phyloP scores from a whole-genome alignment of 176 grass and related monocot species.

The Eleusine coracana region DNA sequence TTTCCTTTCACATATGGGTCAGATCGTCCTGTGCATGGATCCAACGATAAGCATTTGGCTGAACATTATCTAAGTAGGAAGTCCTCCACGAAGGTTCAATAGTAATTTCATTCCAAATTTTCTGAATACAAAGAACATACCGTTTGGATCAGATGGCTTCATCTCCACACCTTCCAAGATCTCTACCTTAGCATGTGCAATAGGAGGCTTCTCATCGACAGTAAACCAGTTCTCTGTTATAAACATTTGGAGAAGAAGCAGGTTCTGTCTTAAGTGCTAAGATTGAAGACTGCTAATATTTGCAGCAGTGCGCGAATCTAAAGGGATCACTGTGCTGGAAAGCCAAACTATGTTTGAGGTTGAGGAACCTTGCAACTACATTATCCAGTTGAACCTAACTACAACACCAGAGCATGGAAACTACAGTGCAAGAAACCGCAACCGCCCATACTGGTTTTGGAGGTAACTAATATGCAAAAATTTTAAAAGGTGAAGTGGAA shows the following conservation, averaged over 20 bases:
- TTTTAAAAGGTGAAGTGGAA: background rate
- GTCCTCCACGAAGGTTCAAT: conserved; percentile 33
- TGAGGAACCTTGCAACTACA: background rate
- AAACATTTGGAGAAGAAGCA: conserved; percentile 38
- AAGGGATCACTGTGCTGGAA: background rate
- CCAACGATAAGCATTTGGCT: background rate
- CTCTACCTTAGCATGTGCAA: conserved; percentile 79
- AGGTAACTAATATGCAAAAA: background rate
- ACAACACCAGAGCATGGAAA: background rate
- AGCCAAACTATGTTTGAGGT: background rate
- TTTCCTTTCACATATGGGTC: conserved; percentile 89
- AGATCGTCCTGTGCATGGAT: conserved; percentile 65
- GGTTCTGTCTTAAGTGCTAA: background rate
- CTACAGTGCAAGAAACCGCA: conserved; percentile 4
- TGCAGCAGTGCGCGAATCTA: background rate
- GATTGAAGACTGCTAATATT: background rate
- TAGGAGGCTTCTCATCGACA: conserved; percentile 74
- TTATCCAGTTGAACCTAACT: background rate
- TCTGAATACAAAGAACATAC: conserved; percentile 50
- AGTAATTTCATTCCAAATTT: conserved; percentile 5
- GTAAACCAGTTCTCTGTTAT: conserved; percentile 77
- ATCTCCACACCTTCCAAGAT: conserved; percentile 90
- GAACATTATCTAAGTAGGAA: background rate
- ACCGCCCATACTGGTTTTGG: background rate
- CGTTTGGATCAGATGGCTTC: conserved; percentile 96